Evolutionary conservation across 2,329 filamentous ascomycete genomes (phyloP).

Genomic region (Cytospora mali): DNA sequence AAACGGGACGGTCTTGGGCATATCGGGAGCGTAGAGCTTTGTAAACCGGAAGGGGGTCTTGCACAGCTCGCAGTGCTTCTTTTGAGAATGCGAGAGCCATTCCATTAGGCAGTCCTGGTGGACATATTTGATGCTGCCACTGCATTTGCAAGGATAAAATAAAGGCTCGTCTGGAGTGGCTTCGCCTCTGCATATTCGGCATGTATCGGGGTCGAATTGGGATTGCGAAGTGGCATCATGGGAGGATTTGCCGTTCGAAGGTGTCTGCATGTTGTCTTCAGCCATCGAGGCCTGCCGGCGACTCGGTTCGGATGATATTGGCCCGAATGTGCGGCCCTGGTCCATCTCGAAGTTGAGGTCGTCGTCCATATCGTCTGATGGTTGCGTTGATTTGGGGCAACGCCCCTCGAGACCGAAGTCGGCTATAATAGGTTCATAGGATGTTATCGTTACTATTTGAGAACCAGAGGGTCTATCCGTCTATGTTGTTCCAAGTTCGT

Average conservation of each 20-base stretch:
- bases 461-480: neutral
- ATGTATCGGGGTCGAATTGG: conserved; percentile 70
- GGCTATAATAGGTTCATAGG: conserved; percentile 24
- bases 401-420: conserved; percentile 22
- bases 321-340: conserved; percentile 18
- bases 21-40: conserved; percentile 92
- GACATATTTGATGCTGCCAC: conserved; percentile 97
- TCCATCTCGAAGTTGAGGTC: conserved; percentile 19
- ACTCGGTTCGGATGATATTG: conserved; percentile 20
- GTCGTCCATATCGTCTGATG: conserved; percentile 25
- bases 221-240: conserved; percentile 24
- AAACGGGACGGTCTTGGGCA: conserved; percentile 82
- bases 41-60: conserved; percentile 98
- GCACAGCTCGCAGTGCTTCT: conserved; percentile 99
- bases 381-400: conserved; percentile 13
- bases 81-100: conserved; percentile 97
- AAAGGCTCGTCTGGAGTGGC: conserved; percentile 80
- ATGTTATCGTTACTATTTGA: neutral
- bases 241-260: conserved; percentile 9
- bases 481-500: neutral
- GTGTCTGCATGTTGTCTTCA: conserved; percentile 13
- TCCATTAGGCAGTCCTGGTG: conserved; percentile 98
- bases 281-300: conserved; percentile 16
- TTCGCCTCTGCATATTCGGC: conserved; percentile 94
- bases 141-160: conserved; percentile 98